A percentile compares a stretch with the other conserved stretches of the same genome.
These are phyloP conservation scores for Sporisorium scitamineum DNA, from an alignment of 1,284 basidiomycete species.

Conservation along the genomic window DNA sequence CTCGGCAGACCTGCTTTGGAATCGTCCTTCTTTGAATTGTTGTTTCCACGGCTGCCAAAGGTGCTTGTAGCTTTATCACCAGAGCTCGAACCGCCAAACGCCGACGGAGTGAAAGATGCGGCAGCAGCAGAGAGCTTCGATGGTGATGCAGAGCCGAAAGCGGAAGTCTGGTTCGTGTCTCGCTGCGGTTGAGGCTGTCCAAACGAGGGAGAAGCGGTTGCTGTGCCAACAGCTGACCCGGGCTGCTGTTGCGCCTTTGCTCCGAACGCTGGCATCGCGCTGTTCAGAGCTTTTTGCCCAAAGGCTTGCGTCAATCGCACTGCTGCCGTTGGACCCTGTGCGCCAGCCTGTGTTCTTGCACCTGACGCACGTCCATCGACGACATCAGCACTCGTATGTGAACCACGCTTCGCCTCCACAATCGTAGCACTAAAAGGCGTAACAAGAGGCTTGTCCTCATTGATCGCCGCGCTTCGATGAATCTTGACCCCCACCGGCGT, in stretches of 20 bases:
- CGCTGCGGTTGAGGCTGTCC: conserved; percentile 14
- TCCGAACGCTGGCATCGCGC: conserved; percentile 8
- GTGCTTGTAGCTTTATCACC: neutral
- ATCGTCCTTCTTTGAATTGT: conserved; percentile 2
- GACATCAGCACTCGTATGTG: conserved; percentile 77
- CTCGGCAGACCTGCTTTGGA: conserved; percentile 1
- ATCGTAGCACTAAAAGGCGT: conserved; percentile 73
- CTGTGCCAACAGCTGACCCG: neutral
- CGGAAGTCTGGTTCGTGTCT: conserved; percentile 4
- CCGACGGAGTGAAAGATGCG: conserved; percentile 20
- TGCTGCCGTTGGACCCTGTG: neutral
- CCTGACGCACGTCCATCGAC: conserved; percentile 76
- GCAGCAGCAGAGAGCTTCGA: conserved; percentile 34
- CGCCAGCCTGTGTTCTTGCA: conserved; percentile 14
- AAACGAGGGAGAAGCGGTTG: conserved; percentile 9
- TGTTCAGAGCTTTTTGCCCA: neutral
- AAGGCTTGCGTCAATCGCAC: neutral
- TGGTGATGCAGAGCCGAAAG: conserved; percentile 13
- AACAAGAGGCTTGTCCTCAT: conserved; percentile 69
- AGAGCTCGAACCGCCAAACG: neutral
- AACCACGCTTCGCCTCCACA: conserved; percentile 79
- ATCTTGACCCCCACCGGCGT: conserved; percentile 23
- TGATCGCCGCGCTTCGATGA: conserved; percentile 72
- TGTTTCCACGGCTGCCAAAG: neutral
- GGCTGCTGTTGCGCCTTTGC: conserved; percentile 2